Evolutionary conservation across 108 stramenopile genomes (phyloP), one percentile per base, ranked within the genome.

Genomic region (Pseudonitzschia multiseries): DNA sequence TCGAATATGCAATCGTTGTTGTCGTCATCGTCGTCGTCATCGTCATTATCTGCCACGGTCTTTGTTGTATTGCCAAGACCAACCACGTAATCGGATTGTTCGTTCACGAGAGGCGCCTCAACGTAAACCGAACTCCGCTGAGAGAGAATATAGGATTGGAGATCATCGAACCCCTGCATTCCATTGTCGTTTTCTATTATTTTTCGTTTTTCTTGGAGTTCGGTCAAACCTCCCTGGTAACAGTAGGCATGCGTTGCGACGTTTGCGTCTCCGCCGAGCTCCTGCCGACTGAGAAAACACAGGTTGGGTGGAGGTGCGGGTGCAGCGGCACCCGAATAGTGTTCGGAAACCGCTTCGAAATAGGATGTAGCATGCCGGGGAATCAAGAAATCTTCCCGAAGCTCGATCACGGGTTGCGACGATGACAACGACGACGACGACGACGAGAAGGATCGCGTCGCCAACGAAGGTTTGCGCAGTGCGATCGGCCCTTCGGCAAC

Each of bases 221-320:
- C 80, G 26, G 43, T 31, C 52, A 76, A 72, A 8, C 89, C 89
- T 14, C 83, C 83, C 0, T 65, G 42, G 74, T 85, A 92, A 65
- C 84, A 86, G 57, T 92, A 92, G 8, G 84, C 48, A 61, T 84
- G 88, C 0, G 83, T 79, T 15, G 85, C 86, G 17, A 80, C 75
- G 50, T 89, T 70, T 14, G 86, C 76, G 46, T 79, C 50, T 4
- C 85, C 84, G 4, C 88, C 88, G 2, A 83, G 86, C 70, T 91
- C 90, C 1, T 86, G 86, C 13, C 81, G 65, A 33, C 75, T 76
- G 51, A 86, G 84, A 24, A 86, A 71, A 15, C 84, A 71, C 0
- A 91, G 26, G 24, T 26, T 56, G 17, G 46, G 46, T 14, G 61
- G 6, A 84, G 87, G 9, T 77, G 62, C 20, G 86, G 87, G 9